Conservation (phyloP, 805 yeast species). For the Barnettozyma wickerhamii region DNA sequence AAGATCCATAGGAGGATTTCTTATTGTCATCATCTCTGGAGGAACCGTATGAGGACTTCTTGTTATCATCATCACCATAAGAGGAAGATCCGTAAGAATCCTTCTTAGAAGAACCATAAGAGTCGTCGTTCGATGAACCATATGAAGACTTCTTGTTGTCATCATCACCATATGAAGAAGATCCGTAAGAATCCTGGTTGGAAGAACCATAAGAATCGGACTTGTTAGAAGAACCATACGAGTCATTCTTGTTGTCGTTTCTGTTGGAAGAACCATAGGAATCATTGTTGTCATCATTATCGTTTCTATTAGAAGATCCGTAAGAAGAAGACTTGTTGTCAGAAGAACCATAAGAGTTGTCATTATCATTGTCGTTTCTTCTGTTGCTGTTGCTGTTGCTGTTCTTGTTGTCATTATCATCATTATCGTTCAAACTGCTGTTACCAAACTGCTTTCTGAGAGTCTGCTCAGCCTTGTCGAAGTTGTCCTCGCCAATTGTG, state of each 20-base stretch:
- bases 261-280: conserved; percentile 2
- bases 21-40: conserved; percentile 3
- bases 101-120: conserved; percentile 20
- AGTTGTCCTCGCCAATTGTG: conserved; percentile 27
- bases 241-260: conserved; percentile 6
- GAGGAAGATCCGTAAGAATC: conserved; percentile 19
- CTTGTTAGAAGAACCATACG: conserved; percentile 19
- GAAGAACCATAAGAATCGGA: conserved; percentile 1
- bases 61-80: background rate
- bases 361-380: background rate
- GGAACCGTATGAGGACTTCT: conserved; percentile 1
- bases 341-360: conserved; percentile 2
- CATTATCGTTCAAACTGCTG: conserved; percentile 23
- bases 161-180: background rate
- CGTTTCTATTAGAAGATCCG: conserved; percentile 16
- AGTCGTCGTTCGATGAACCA: conserved; percentile 18
- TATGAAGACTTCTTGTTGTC: conserved; percentile 9
- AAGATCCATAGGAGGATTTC: background rate
- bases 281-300: background rate
- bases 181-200: background rate
- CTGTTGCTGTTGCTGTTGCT: background rate
- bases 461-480: conserved; percentile 21
- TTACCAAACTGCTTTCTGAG: conserved; percentile 26
- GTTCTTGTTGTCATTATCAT: conserved; percentile 2
- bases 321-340: conserved; percentile 16